Conservation (phyloP, 306 rosid species). For the peach (Prunus persica) region DNA sequence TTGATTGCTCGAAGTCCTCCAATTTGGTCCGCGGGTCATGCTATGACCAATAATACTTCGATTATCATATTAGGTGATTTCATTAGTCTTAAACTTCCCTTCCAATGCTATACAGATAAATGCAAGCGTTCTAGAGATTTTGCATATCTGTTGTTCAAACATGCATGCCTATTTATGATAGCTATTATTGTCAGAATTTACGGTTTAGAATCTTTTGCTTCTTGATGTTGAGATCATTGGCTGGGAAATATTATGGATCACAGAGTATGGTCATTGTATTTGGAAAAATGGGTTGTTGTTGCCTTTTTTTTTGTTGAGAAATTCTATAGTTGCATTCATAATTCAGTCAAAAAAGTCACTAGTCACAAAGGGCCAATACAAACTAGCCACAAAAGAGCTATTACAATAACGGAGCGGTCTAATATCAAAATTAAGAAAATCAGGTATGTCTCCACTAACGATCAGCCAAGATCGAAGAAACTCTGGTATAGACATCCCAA, state of each 20-base stretch:
- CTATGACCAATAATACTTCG: conserved; percentile 54
- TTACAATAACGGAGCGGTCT: too few species aligned
- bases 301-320: too few species aligned
- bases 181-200: conserved; percentile 1
- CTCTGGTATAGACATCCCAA: too few species aligned
- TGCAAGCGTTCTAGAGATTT: background rate
- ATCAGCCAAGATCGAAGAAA: too few species aligned
- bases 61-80: background rate
- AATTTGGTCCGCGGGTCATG: conserved; percentile 70
- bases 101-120: background rate
- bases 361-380: too few species aligned
- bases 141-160: background rate
- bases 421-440: too few species aligned
- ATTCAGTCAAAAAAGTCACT: too few species aligned
- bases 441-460: too few species aligned
- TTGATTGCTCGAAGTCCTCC: conserved; percentile 70
- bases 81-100: background rate
- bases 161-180: background rate
- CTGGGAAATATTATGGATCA: background rate
- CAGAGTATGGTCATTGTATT: background rate
- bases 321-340: too few species aligned
- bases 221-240: background rate
- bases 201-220: background rate
- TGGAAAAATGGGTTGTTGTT: background rate
- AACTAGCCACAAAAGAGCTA: too few species aligned